Base-by-base conservation (phyloP, 345 rosid species). In the Acer negundo region DNA sequence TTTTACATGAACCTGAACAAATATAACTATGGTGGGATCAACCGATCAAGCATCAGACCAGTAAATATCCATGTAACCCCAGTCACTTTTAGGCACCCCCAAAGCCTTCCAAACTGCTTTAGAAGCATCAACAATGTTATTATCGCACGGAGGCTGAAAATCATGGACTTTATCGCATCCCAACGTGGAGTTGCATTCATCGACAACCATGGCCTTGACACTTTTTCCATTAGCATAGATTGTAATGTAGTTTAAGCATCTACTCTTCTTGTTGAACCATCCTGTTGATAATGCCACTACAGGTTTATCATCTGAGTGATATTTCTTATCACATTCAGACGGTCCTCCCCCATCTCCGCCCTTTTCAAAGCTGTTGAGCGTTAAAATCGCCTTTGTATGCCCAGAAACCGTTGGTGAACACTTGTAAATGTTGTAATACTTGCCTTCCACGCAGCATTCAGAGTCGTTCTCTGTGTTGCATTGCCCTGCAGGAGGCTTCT, bases 21-120 rank as follows among this genome's bases (percentile, higher is more conserved):
- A 35, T 35, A 35, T 35, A 35, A 35, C 38, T 35, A 35, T 35
- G 38, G 38, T 35, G 38, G 38, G 38, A 35, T 35, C 38, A 35
- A 35, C 38, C 38, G 1, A 56, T 56, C 62, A 83, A 44, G 84
- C 89, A 78, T 86, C 75, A 35, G 82, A 62, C 83, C 85, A 84
- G 15, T 75, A 49, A 6, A 80, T 64, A 20, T 86, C 77, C 42
- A 84, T 19, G 31, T 24, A 70, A 74, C 89, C 84, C 77, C 74
- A 53, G 10, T 80, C 22, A 0, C 15, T 38, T 6, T 42, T 7
- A 7, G 79, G 74, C 66, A 82, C 84, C 0, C 82, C 84, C 71
- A 84, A 67, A n/a, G 83, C 83, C 42, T 82, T 75, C 84, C 86
- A 84, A 56, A 84, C 89, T 10, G 82, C 84, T 31, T 70, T 67